Evolutionary conservation across 257 asterid species (phyloP).

Genomic region (Nyctanthes arbortristis): DNA sequence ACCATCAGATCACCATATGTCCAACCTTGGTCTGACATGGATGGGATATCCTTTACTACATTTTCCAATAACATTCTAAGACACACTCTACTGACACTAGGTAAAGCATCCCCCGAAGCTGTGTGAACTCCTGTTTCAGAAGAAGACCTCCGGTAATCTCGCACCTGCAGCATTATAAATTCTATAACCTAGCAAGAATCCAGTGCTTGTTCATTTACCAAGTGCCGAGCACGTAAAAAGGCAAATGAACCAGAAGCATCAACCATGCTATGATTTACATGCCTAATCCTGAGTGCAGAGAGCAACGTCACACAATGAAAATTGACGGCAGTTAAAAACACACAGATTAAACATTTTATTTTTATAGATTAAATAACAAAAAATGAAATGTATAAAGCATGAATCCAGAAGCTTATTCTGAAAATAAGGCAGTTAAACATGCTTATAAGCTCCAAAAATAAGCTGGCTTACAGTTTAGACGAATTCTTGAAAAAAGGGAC

Average conservation of each 20-base stretch:
- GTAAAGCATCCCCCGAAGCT: slow-evolving; percentile 50
- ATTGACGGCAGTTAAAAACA: background rate
- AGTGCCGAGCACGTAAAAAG: slow-evolving; percentile 6
- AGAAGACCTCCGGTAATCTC: slow-evolving; percentile 75
- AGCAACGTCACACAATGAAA: background rate
- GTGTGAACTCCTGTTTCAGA: slow-evolving; percentile 49
- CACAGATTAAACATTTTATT: background rate
- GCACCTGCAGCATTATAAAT: slow-evolving; percentile 51
- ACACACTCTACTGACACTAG: slow-evolving; percentile 58
- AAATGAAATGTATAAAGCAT: too few relatives aligned
- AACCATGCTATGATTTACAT: background rate
- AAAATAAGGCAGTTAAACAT: too few relatives aligned
- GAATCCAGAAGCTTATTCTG: too few relatives aligned
- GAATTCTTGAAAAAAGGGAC: too few relatives aligned
- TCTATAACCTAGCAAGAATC: slow-evolving; percentile 2
- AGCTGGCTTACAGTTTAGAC: too few relatives aligned
- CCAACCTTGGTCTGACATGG: slow-evolving; percentile 80
- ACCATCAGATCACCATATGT: slow-evolving; percentile 99
- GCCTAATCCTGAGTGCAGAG: background rate
- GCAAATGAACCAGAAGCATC: slow-evolving; percentile 14
- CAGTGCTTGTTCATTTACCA: slow-evolving; percentile 11
- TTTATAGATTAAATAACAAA: background rate
- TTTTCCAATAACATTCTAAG: slow-evolving; percentile 91
- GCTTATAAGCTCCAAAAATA: too few relatives aligned
- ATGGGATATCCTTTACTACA: slow-evolving; percentile 90